Percentiles rank a stretch among this genome's conserved stretches.
Conservation (phyloP, 139 green algal genomes). For the Choricystis sp. region DNA sequence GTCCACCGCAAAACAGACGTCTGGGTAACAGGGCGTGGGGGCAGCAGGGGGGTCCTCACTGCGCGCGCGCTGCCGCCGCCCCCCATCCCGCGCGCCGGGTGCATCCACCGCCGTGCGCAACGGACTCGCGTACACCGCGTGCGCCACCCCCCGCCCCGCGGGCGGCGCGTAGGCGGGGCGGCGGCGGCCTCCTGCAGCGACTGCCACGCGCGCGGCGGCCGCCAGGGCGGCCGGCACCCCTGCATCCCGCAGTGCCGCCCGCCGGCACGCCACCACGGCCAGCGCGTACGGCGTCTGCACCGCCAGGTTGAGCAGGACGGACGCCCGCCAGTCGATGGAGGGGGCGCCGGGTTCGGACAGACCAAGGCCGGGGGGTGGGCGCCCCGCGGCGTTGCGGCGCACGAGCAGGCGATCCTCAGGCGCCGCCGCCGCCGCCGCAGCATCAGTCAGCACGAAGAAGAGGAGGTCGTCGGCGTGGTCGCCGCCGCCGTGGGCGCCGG, state of each 20-base stretch:
- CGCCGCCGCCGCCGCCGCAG: no score
- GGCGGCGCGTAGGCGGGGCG: neutral
- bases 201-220: no score
- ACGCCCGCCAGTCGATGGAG: neutral
- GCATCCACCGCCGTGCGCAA: neutral
- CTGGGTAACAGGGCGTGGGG: neutral
- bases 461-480: neutral
- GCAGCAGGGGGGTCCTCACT: neutral
- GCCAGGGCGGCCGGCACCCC: neutral
- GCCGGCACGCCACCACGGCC: neutral
- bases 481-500: no score
- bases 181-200: neutral
- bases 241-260: neutral
- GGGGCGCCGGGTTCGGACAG: neutral
- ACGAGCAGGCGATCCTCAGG: neutral
- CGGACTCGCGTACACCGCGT: neutral
- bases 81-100: neutral
- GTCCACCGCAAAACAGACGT: neutral
- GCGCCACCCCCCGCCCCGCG: no score
- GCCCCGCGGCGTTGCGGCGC: no score
- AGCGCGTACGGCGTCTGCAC: neutral
- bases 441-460: neutral
- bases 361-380: neutral
- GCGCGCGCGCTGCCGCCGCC: no score
- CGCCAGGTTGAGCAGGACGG: neutral